phyloP scores from a whole-genome alignment of 257 asterid species.

The Linderniella brevidens region DNA sequence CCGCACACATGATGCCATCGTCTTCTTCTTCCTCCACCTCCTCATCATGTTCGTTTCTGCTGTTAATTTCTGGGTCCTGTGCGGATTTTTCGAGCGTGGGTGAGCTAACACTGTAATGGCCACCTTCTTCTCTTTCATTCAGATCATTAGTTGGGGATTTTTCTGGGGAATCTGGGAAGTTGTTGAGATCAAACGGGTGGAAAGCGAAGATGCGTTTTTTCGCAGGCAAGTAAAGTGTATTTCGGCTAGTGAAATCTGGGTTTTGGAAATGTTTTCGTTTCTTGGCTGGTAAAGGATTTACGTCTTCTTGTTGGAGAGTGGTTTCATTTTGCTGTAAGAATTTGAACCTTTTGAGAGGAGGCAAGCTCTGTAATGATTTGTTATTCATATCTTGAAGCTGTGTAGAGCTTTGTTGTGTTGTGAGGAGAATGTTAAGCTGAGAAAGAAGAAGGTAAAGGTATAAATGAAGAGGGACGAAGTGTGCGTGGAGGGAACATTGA shows the following conservation, averaged over 20 bases:
- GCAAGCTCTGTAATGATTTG: conserved; percentile 17
- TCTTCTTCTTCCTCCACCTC: conserved; percentile 13
- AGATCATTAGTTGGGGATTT: not conserved
- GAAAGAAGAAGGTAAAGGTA: no score
- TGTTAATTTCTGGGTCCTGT: not conserved
- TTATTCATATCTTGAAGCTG: no score
- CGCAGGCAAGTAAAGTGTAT: conserved; percentile 43
- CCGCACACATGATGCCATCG: conserved; percentile 60
- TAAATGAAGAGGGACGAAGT: no score
- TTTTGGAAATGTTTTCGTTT: conserved; percentile 34
- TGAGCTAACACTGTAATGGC: not conserved
- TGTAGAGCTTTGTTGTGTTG: no score
- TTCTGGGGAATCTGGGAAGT: conserved; percentile 16
- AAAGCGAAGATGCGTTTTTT: conserved; percentile 62
- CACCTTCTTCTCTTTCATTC: not conserved
- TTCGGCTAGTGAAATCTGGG: not conserved
- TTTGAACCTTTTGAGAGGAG: conserved; percentile 67
- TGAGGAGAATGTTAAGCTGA: no score
- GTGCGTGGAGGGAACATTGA: no score
- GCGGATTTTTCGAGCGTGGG: not conserved
- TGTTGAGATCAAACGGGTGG: conserved; percentile 44
- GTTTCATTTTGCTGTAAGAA: conserved; percentile 19
- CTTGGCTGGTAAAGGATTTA: conserved; percentile 47
- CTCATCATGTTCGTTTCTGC: conserved; percentile 1
- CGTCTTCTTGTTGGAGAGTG: not conserved